Evolutionary conservation across 2,329 filamentous ascomycete species (phyloP).

Genomic region (Biscogniauxia marginata): DNA sequence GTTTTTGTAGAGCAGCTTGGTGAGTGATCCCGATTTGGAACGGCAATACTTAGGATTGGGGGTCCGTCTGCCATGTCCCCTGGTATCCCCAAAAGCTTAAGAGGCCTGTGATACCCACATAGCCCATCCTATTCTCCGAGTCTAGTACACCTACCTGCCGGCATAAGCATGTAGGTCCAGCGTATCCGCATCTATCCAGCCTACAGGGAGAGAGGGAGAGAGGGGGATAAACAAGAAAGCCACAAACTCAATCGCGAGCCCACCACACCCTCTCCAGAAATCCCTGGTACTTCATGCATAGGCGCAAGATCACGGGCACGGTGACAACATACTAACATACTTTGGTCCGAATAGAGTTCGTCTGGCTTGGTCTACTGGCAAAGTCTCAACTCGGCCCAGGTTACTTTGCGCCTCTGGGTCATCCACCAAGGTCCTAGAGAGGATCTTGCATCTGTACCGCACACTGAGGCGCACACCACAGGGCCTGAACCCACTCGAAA

Average conservation of each 20-base stretch:
- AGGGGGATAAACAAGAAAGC: neutral
- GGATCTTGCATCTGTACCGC: too few relatives aligned
- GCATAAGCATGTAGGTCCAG: neutral
- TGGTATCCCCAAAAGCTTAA: slow-evolving; percentile 6
- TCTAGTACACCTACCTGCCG: neutral
- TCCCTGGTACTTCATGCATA: neutral
- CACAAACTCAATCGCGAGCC: neutral
- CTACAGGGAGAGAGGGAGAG: neutral
- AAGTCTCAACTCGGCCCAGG: neutral
- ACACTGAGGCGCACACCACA: neutral
- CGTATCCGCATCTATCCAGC: neutral
- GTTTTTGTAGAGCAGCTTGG: too few relatives aligned
- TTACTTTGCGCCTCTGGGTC: neutral
- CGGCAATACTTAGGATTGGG: neutral
- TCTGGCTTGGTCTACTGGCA: neutral
- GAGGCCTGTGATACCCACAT: slow-evolving; percentile 1
- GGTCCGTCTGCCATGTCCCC: slow-evolving; percentile 6
- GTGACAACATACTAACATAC: neutral
- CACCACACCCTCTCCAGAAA: neutral
- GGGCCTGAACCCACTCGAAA: too few relatives aligned
- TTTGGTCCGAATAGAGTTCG: neutral
- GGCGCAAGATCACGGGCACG: neutral
- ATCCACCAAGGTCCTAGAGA: neutral
- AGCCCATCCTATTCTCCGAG: neutral
- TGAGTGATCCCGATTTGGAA: neutral